A percentile compares a stretch with the other conserved stretches of the same genome.
Conservation (phyloP, 176 grass and related monocot genomes). For the Avena eriantha region DNA sequence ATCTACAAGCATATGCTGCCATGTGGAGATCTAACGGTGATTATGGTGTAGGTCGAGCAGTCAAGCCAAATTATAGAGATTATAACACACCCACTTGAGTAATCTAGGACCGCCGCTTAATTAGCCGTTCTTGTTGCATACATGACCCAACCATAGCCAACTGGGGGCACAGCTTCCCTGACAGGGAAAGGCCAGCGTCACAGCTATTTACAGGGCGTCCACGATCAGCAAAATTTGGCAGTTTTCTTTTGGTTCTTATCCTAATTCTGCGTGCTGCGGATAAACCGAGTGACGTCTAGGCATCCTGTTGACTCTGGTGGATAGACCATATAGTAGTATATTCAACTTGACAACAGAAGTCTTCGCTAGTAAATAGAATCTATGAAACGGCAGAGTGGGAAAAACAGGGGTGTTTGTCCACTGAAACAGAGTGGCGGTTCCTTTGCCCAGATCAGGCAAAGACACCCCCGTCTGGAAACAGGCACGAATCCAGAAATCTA, state of each 20-base stretch:
- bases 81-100: constrained; percentile 21
- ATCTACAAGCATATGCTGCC: not conserved
- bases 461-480: not conserved
- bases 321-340: not conserved
- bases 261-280: constrained; percentile 4
- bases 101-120: constrained; percentile 33
- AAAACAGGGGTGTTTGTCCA: not conserved
- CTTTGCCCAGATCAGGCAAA: constrained; percentile 34
- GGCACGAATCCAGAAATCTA: not conserved
- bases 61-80: constrained; percentile 13
- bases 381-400: not conserved
- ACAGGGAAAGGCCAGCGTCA: constrained; percentile 34
- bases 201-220: not conserved
- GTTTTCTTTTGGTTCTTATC: not conserved
- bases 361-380: constrained; percentile 10
- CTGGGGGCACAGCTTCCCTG: constrained; percentile 25
- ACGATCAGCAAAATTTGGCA: constrained; percentile 29
- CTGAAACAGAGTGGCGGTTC: not conserved
- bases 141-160: constrained; percentile 31
- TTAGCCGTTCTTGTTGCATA: constrained; percentile 30
- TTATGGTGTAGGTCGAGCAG: not conserved
- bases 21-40: constrained; percentile 6
- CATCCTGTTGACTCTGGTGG: not conserved
- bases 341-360: not conserved
- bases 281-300: constrained; percentile 23